Evolutionary conservation across 2,329 filamentous ascomycete genomes (phyloP).

Genomic region (Neurospora sp.): DNA sequence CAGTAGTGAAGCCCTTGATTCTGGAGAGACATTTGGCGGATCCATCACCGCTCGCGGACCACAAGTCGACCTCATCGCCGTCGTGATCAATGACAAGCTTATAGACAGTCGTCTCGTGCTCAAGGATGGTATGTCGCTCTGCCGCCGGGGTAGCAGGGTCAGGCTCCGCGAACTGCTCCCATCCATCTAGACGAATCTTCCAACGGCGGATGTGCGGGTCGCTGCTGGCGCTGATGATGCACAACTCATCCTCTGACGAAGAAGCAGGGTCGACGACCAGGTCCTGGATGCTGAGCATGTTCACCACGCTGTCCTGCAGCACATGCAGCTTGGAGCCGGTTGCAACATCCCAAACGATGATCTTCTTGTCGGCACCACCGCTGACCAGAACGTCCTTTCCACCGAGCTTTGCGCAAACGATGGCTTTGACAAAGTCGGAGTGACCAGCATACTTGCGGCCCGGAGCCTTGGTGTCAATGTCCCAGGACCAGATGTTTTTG

Average conservation of each 20-base stretch:
- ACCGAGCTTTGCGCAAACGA: constrained; percentile 53
- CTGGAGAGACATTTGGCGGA: constrained; percentile 72
- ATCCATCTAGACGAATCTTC: constrained; percentile 46
- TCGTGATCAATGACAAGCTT: constrained; percentile 60
- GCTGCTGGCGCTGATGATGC: constrained; percentile 71
- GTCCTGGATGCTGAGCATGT: constrained; percentile 70
- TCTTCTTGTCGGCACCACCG: constrained; percentile 68
- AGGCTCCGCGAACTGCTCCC: constrained; percentile 44
- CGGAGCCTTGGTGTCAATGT: constrained; percentile 45
- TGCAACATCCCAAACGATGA: constrained; percentile 72
- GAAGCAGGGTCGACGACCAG: constrained; percentile 64
- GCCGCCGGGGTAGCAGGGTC: constrained; percentile 30
- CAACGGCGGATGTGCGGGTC: constrained; percentile 73
- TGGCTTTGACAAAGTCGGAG: constrained; percentile 81
- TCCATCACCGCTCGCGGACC: constrained; percentile 90
- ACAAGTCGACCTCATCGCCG: constrained; percentile 61
- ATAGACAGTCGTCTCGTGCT: constrained; percentile 89
- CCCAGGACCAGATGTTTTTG: constrained; percentile 79
- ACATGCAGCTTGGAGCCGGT: constrained; percentile 62
- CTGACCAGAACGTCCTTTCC: constrained; percentile 59
- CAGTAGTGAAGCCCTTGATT: constrained; percentile 56
- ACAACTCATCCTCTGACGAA: constrained; percentile 37
- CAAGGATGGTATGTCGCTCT: constrained; percentile 49
- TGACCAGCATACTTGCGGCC: constrained; percentile 64
- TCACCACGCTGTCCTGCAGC: constrained; percentile 61